A percentile compares a stretch with the other conserved stretches of the same genome.
Conservation (phyloP, 176 grass and related monocot genomes). For the Miscanthus lutarioriparius region DNA sequence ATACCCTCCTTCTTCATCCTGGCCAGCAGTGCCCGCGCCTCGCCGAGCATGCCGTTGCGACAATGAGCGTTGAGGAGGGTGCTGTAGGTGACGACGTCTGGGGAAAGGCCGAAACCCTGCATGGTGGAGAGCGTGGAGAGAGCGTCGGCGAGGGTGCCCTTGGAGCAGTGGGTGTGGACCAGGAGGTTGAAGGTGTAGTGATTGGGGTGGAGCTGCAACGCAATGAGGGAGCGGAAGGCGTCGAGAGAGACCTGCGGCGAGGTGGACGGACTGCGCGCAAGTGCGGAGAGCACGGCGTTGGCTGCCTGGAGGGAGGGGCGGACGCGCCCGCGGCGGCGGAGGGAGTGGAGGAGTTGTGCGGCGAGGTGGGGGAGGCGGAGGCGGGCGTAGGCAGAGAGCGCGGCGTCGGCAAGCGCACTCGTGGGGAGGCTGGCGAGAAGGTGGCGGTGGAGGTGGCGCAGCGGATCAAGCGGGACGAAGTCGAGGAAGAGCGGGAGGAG, state of each 20-base stretch:
- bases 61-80: constrained; percentile 78
- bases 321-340: too few relatives aligned
- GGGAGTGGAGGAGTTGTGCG: too few relatives aligned
- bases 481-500: too few relatives aligned
- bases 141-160: too few relatives aligned
- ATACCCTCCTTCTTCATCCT: constrained; percentile 78
- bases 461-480: too few relatives aligned
- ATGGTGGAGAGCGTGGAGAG: too few relatives aligned
- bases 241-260: neutral
- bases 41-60: constrained; percentile 67
- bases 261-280: constrained; percentile 48
- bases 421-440: too few relatives aligned
- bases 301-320: constrained; percentile 56
- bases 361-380: too few relatives aligned
- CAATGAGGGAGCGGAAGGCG: constrained; percentile 60
- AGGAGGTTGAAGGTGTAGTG: constrained; percentile 79
- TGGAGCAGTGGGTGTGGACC: constrained; percentile 40
- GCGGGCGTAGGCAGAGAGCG: too few relatives aligned
- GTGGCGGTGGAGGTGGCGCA: too few relatives aligned
- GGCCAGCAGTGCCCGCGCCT: constrained; percentile 58
- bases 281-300: constrained; percentile 60
- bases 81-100: constrained; percentile 71
- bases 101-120: constrained; percentile 44
- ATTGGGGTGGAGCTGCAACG: constrained; percentile 60
- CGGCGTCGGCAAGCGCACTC: too few relatives aligned